Base-by-base conservation (phyloP, 2,329 filamentous ascomycete species). In the Peltaster fructicola region DNA sequence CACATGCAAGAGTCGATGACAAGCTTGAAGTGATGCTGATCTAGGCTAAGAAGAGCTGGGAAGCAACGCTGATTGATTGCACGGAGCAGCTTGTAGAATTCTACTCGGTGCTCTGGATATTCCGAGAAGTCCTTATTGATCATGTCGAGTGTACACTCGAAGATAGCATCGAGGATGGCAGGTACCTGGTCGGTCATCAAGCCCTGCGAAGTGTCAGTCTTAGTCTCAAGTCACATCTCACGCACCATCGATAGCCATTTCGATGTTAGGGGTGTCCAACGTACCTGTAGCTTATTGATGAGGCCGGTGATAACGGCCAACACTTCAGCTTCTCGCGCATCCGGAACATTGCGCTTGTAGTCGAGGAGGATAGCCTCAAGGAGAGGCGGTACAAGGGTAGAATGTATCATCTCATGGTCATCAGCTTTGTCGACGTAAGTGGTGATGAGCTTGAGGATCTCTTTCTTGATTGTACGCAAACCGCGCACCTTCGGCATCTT, bases 111-210 rank as follows among this genome's bases (percentile, higher is more conserved):
- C 52, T 98, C 88, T 0, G 88, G 88, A 52, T 91, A 98, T 49
- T 98, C 88, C 22, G 90, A 93, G 54, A 98, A 98, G 54, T 98
- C 88, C 59, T 98, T 98, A 68, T 95, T 98, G 59, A 98, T 98
- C 88, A 98, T 98, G 44, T 92, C 82, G 29, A 98, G 63, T 3
- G 88, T 98, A 60, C 85, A 95, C 53, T 95, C 85, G 44, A 98
- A 98, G 14, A 98, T 81, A 39, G 85, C 90, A 52, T 95, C 84
- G 79, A 98, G 92, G 45, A 98, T 95, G 23, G 75, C 75, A 7
- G 88, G 82, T 20, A 98, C 81, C 53, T 95, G 88, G 48, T 95
- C 88, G 50, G 95, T 88, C 90, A 98, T 98, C 45, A 95, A 63
- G 38, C 70, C 69, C 79, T 90, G 43, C 30, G 17, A 22, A 15